These are phyloP conservation scores for Saturnispora halmiae DNA, from an alignment of 805 yeast species.

Conservation along the genomic window DNA sequence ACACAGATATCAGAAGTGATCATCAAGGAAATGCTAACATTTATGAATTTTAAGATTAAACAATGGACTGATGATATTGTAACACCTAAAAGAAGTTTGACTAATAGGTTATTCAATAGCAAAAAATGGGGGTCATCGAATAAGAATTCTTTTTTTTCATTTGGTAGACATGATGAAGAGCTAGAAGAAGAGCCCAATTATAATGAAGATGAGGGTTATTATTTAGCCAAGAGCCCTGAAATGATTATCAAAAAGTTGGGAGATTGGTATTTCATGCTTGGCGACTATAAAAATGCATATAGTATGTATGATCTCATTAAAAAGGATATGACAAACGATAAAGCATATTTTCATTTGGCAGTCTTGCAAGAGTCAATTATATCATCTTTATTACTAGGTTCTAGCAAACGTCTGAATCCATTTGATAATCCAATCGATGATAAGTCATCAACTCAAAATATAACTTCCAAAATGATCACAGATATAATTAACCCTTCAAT, in stretches of 20 bases:
- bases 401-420: constrained; percentile 39
- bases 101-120: constrained; percentile 59
- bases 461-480: constrained; percentile 38
- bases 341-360: constrained; percentile 74
- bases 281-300: constrained; percentile 79
- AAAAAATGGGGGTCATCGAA: constrained; percentile 41
- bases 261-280: constrained; percentile 86
- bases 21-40: constrained; percentile 53
- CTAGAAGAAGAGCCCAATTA: constrained; percentile 25
- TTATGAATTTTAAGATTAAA: constrained; percentile 74
- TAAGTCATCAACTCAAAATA: constrained; percentile 16
- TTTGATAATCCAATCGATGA: constrained; percentile 23
- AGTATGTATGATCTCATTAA: constrained; percentile 74
- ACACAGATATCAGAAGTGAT: constrained; percentile 39
- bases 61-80: constrained; percentile 80
- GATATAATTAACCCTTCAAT: constrained; percentile 51
- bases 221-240: constrained; percentile 56
- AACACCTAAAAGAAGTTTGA: constrained; percentile 64
- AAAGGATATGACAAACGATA: constrained; percentile 67
- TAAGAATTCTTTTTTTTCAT: constrained; percentile 26
- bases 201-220: constrained; percentile 46
- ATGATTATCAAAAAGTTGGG: constrained; percentile 74
- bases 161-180: constrained; percentile 14
- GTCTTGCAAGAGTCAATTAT: constrained; percentile 87
- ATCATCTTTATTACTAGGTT: constrained; percentile 55